phyloP scores from a whole-genome alignment of 257 asterid genomes.

The Salvia hispanica region DNA sequence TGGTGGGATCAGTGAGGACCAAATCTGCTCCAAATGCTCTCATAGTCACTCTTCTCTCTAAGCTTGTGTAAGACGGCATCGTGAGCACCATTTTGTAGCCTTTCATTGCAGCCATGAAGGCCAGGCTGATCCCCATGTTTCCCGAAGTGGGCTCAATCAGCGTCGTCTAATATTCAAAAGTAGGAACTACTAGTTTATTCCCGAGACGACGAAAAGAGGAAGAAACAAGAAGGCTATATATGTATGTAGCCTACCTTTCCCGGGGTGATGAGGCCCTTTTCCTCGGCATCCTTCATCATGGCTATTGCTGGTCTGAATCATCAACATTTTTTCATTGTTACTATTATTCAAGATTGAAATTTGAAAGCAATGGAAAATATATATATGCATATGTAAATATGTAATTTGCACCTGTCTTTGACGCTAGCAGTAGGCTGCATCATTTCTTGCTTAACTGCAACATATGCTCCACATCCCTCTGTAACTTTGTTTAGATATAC shows the following conservation, averaged over 20 bases:
- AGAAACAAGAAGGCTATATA: too few relatives aligned
- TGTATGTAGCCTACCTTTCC: conserved; percentile 54
- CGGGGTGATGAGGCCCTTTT: conserved; percentile 80
- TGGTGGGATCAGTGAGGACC: conserved; percentile 82
- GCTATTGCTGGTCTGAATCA: conserved; percentile 77
- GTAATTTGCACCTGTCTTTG: conserved; percentile 48
- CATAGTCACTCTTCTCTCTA: conserved; percentile 93
- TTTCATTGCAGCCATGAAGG: conserved; percentile 93
- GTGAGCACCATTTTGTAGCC: conserved; percentile 98
- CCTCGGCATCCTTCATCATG: conserved; percentile 87
- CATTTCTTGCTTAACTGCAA: conserved; percentile 97
- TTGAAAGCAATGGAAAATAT: too few relatives aligned
- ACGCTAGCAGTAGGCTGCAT: conserved; percentile 98
- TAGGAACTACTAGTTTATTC: too few relatives aligned
- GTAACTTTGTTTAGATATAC: conserved; percentile 84
- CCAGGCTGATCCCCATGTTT: conserved; percentile 98
- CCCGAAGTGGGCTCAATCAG: conserved; percentile 98
- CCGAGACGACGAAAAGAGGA: too few relatives aligned
- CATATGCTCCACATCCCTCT: conserved; percentile 87
- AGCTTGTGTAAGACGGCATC: conserved; percentile 97
- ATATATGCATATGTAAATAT: too few relatives aligned
- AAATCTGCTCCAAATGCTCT: conserved; percentile 93
- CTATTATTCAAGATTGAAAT: too few relatives aligned
- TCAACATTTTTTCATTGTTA: too few relatives aligned
- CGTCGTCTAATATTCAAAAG: conserved; percentile 53